These are phyloP conservation scores for Candida vartiovaarae DNA, from an alignment of 805 yeast genomes.

Conservation along the genomic window DNA sequence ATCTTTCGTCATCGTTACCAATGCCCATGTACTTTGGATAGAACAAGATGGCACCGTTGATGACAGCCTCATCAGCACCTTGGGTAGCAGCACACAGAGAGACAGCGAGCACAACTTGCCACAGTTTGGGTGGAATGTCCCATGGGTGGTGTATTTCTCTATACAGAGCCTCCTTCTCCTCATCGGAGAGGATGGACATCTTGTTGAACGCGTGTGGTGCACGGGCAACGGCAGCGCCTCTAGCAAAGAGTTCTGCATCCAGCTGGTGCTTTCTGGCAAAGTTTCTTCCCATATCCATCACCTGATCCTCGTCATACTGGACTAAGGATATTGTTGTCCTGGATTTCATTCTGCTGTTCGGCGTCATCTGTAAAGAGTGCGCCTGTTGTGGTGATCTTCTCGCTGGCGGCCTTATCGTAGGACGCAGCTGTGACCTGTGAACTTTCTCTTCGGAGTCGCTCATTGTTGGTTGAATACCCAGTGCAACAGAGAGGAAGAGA, in stretches of 20 bases:
- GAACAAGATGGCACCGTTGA: constrained; percentile 63
- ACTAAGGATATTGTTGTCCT: constrained; percentile 40
- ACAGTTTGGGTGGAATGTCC: constrained; percentile 36
- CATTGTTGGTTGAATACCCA: neutral
- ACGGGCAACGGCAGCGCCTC: constrained; percentile 64
- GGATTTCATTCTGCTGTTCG: constrained; percentile 2
- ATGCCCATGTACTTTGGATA: constrained; percentile 53
- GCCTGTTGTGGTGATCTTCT: constrained; percentile 1
- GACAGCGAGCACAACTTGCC: constrained; percentile 54
- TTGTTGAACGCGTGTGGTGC: constrained; percentile 49
- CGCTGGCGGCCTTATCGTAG: neutral
- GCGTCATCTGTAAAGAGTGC: constrained; percentile 5
- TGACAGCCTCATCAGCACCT: constrained; percentile 75
- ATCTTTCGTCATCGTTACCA: constrained; percentile 35
- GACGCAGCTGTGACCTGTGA: neutral
- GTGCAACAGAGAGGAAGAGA: too few species aligned
- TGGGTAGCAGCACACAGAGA: constrained; percentile 76
- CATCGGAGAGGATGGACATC: constrained; percentile 48
- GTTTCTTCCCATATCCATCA: constrained; percentile 61
- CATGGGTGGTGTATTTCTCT: constrained; percentile 41
- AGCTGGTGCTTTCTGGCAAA: constrained; percentile 51
- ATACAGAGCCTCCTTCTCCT: constrained; percentile 45
- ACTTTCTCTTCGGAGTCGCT: neutral
- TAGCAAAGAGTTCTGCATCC: constrained; percentile 47
- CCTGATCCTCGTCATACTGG: constrained; percentile 55